A percentile compares a stretch with the other conserved stretches of the same genome.
phyloP scores from a whole-genome alignment of 2,329 filamentous ascomycete species.

The Microdochium bolleyi region DNA sequence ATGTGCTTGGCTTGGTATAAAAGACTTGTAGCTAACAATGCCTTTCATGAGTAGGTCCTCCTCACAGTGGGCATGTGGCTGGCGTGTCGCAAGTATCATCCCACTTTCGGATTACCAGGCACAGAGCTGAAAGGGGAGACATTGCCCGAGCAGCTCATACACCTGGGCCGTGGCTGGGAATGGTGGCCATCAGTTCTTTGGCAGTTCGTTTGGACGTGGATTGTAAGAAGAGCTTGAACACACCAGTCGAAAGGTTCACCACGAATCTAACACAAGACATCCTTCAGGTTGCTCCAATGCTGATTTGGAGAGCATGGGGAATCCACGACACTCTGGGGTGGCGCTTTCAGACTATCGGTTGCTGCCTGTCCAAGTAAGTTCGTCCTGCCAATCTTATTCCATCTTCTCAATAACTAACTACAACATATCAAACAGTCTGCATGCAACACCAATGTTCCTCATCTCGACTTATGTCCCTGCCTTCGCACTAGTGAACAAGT shows the following conservation, averaged over 20 bases:
- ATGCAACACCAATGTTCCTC: slow-evolving; percentile 50
- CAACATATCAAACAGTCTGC: slow-evolving; percentile 27
- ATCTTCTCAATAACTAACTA: background rate
- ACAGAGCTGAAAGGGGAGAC: slow-evolving; percentile 21
- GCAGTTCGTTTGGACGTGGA: slow-evolving; percentile 47
- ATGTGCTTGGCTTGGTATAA: no score
- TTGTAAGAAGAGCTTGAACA: slow-evolving; percentile 18
- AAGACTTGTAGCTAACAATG: no score
- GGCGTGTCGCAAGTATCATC: slow-evolving; percentile 49
- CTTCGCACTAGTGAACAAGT: slow-evolving; percentile 33
- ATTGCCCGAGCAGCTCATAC: slow-evolving; percentile 30
- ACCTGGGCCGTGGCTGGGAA: slow-evolving; percentile 43
- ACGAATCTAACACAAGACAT: background rate
- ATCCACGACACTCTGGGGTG: slow-evolving; percentile 51
- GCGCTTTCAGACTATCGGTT: slow-evolving; percentile 43
- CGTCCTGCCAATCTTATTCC: background rate
- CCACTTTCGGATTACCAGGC: slow-evolving; percentile 35
- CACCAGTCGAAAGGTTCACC: background rate
- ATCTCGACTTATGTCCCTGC: slow-evolving; percentile 32
- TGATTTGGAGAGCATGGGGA: slow-evolving; percentile 42
- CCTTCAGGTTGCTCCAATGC: slow-evolving; percentile 34
- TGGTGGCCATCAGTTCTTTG: slow-evolving; percentile 51
- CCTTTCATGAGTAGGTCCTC: slow-evolving; percentile 33
- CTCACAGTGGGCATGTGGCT: slow-evolving; percentile 46
- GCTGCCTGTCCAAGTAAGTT: slow-evolving; percentile 21